Percentiles rank a stretch among this genome's conserved stretches.
phyloP scores from a whole-genome alignment of 2,329 filamentous ascomycete species.

The Fusarium temperatum region DNA sequence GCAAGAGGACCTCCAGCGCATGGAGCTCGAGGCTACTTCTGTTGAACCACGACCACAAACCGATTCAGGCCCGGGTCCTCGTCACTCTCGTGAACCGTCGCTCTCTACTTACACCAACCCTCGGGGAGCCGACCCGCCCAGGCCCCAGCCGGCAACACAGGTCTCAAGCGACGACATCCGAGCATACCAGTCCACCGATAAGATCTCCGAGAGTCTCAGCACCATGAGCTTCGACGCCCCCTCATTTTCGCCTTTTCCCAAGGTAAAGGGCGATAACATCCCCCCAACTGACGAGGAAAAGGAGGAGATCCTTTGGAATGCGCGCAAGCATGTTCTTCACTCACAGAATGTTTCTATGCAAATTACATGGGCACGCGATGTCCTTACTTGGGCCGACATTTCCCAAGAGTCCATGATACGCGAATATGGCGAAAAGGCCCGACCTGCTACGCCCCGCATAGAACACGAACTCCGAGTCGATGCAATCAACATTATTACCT shows the following conservation, averaged over 20 bases:
- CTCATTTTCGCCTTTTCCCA: conserved; percentile 91
- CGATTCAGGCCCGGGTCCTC: conserved; percentile 44
- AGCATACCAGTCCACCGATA: conserved; percentile 51
- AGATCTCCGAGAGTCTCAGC: conserved; percentile 49
- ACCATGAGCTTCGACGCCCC: conserved; percentile 67
- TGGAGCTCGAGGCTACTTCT: conserved; percentile 81
- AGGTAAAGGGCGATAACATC: conserved; percentile 85
- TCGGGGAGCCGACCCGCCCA: conserved; percentile 42
- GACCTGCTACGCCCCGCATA: conserved; percentile 82
- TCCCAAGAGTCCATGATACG: conserved; percentile 79
- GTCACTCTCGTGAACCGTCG: conserved; percentile 56
- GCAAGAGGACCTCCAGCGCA: conserved; percentile 89
- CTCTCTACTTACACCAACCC: conserved; percentile 52
- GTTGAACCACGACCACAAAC: conserved; percentile 48
- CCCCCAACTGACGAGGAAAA: conserved; percentile 95
- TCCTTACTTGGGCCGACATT: conserved; percentile 87
- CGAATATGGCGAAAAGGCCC: conserved; percentile 60
- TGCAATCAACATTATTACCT: conserved; percentile 89
- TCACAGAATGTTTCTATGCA: conserved; percentile 97
- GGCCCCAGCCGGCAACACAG: conserved; percentile 45
- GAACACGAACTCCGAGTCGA: conserved; percentile 90
- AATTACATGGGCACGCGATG: conserved; percentile 94
- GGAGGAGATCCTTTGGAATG: conserved; percentile 87
- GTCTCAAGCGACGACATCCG: conserved; percentile 50
- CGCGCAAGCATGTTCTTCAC: conserved; percentile 83